Evolutionary conservation across 169 alveolate genomes (phyloP).

Genomic region (Plasmodium reichenowi): DNA sequence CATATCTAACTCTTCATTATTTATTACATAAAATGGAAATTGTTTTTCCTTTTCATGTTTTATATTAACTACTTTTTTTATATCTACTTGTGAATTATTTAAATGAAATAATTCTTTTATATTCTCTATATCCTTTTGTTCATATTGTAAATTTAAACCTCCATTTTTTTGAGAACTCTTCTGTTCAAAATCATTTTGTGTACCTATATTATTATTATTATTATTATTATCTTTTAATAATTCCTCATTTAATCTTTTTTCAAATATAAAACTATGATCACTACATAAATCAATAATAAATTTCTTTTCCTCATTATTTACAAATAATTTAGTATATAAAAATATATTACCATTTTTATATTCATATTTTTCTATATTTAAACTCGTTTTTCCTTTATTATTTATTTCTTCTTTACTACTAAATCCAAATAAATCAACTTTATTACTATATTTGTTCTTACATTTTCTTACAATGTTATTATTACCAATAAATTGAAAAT

Average conservation of each 20-base stretch:
- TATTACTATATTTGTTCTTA: background rate
- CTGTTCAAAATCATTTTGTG: background rate
- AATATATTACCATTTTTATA: constrained; percentile 19
- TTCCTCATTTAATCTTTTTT: background rate
- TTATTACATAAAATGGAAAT: constrained; percentile 23
- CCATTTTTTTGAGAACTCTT: background rate
- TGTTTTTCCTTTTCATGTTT: background rate
- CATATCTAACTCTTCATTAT: constrained; percentile 20
- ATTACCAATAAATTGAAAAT: background rate
- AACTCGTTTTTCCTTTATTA: background rate
- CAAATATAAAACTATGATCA: constrained; percentile 68
- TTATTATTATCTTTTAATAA: background rate
- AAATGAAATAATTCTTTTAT: constrained; percentile 23
- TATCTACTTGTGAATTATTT: constrained; percentile 12
- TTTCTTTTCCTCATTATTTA: constrained; percentile 31
- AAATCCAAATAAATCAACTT: background rate
- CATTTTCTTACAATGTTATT: background rate
- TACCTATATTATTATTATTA: background rate
- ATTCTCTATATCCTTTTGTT: constrained; percentile 2
- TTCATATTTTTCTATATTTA: constrained; percentile 13
- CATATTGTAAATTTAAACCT: background rate
- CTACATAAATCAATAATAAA: constrained; percentile 68
- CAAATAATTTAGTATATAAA: constrained; percentile 25
- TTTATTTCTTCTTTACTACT: background rate
- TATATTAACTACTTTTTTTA: constrained; percentile 23